phyloP scores from a whole-genome alignment of 768 basidiomycete species.

The Agrocybe pediades region DNA sequence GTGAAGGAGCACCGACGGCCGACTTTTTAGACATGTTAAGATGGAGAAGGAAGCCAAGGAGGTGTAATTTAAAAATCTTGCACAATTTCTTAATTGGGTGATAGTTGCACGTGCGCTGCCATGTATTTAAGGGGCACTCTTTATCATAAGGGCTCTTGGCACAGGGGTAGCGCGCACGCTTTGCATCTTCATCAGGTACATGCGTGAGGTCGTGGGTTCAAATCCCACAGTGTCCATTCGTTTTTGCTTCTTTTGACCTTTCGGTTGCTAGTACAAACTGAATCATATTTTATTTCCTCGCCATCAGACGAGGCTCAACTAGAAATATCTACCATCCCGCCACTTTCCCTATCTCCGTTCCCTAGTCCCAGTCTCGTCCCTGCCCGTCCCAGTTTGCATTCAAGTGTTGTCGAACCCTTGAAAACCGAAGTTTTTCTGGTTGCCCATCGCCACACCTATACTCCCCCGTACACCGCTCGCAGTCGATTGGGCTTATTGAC shows the following conservation, averaged over 20 bases:
- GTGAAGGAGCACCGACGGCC: conserved; percentile 55
- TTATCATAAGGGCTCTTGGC: conserved; percentile 6
- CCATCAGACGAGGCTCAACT: no score
- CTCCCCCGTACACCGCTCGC: no score
- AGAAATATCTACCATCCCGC: no score
- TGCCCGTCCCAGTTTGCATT: no score
- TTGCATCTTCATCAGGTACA: neutral
- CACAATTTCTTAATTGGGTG: neutral
- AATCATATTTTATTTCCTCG: no score
- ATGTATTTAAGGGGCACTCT: neutral
- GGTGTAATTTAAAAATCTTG: neutral
- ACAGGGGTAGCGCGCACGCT: conserved; percentile 12
- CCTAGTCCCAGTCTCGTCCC: no score
- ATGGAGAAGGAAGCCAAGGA: neutral
- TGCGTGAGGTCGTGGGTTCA: conserved; percentile 45
- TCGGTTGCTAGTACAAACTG: no score
- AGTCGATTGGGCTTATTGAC: no score
- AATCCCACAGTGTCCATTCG: conserved; percentile 52
- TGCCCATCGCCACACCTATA: no score
- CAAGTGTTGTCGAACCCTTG: no score
- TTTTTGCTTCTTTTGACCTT: neutral
- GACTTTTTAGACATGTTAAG: conserved; percentile 26
- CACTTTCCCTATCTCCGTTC: no score
- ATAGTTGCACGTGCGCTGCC: neutral
- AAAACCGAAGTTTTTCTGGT: no score